Percentiles rank a stretch among this genome's conserved stretches.
Evolutionary conservation across 1,284 basidiomycete genomes (phyloP).

Genomic region (Leccinum solheimii): DNA sequence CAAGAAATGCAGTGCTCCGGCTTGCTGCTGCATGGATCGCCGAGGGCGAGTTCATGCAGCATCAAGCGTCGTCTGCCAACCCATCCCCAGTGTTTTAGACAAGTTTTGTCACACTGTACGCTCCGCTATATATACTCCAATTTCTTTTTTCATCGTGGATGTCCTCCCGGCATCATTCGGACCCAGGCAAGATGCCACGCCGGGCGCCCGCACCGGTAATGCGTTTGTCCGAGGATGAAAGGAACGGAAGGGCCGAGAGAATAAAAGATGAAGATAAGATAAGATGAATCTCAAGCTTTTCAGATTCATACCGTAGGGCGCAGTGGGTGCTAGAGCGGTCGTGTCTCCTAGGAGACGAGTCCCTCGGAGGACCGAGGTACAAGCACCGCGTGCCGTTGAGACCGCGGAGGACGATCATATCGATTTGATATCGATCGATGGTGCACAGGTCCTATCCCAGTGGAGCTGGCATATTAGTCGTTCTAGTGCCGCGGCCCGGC

Average conservation of each 20-base stretch:
- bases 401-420: not conserved
- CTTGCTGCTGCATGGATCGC: not conserved
- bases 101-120: not conserved
- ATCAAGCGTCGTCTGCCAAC: not conserved
- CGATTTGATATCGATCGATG: no score
- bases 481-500: not conserved
- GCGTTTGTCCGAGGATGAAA: not conserved
- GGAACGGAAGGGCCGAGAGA: no score
- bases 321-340: not conserved
- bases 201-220: not conserved
- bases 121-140: not conserved
- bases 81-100: not conserved
- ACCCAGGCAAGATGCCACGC: no score
- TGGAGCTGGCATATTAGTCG: not conserved
- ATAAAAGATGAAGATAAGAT: not conserved
- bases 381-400: not conserved
- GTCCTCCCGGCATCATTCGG: not conserved
- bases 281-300: not conserved
- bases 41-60: not conserved
- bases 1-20: not conserved
- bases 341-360: not conserved
- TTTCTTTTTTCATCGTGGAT: not conserved
- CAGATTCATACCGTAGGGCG: not conserved
- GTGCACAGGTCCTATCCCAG: no score
- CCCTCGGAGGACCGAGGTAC: not conserved